Evolutionary conservation across 768 basidiomycete genomes (phyloP), one percentile per base, ranked within the genome.

Genomic region (Tylopilus sp.): DNA sequence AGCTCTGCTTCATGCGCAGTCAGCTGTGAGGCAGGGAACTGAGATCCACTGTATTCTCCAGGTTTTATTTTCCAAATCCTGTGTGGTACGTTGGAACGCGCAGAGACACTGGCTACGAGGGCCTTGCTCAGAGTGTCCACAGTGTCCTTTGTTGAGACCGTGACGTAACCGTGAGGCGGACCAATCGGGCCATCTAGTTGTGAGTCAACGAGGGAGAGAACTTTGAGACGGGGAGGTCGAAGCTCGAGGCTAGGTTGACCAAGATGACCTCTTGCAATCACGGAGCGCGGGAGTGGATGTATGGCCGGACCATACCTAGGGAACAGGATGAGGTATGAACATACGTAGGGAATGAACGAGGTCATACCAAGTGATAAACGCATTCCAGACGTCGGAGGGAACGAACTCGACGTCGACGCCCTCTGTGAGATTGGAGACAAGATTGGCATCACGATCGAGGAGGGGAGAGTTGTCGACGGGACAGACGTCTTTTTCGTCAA

Each of bases 381-480:
- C 72, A 20, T 73, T 62, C 94, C 92, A 95, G 20, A 82, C 83
- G 22, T 77, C 75, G 51, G 76, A 72, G 2, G 91, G 89, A 3
- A 97, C 75, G 57, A 82, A 87, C 65, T 90, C 86, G 46, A 87
- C 79, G 63, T 97, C 79, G 25, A 81, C 64, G 20, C 82, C 79
- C 61, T 93, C 89, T 23, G 71, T 55, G 15, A 86, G 64, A 52
- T 73, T 72, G 4, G 69, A 65, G 48, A 63, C 62, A 49, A 79
- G 67, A 52, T 73, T 63, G 40, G 79, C 80, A 51, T 76, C 73
- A 11, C 70, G 61, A 61, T 84, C 82, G 48, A 88, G 66, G 40
- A 95, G 74, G 15, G 70, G 63, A 20, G 81, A 71, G 67, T 94
- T 95, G 66, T 93, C 81, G 45, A 95, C 81, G 26, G 89, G 81